phyloP scores from a whole-genome alignment of 495 filamentous ascomycete species.

The Penicillium robsamsonii region DNA sequence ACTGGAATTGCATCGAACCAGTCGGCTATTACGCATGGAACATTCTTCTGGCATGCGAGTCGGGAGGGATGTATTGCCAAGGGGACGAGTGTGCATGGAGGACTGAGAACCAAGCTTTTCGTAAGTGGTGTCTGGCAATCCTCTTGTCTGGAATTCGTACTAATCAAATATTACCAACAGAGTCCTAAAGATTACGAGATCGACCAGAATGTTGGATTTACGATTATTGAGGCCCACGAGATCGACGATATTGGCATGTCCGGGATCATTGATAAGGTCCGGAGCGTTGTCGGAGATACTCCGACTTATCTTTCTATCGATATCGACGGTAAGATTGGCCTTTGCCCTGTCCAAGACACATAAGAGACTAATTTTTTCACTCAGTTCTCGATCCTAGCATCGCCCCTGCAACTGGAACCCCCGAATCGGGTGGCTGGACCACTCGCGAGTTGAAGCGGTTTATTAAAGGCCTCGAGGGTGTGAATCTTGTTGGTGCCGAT shows the following conservation, averaged over 20 bases:
- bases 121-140: background rate
- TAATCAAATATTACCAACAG: background rate
- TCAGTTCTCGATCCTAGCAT: slow-evolving; percentile 29
- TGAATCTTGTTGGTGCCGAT: slow-evolving; percentile 33
- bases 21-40: slow-evolving; percentile 31
- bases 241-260: slow-evolving; percentile 31
- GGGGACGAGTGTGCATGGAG: slow-evolving; percentile 28
- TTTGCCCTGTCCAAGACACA: background rate
- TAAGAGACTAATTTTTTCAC: background rate
- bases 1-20: slow-evolving; percentile 28
- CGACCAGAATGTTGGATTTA: slow-evolving; percentile 25
- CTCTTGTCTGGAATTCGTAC: background rate
- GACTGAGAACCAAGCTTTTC: slow-evolving; percentile 26
- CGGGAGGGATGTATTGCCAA: slow-evolving; percentile 24
- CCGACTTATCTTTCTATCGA: slow-evolving; percentile 32
- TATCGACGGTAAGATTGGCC: slow-evolving; percentile 23
- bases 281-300: slow-evolving; percentile 18
- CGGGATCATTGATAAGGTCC: slow-evolving; percentile 18
- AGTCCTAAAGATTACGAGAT: slow-evolving; percentile 24
- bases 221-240: slow-evolving; percentile 21
- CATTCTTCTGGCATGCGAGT: slow-evolving; percentile 33
- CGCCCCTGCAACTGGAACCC: slow-evolving; percentile 31
- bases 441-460: slow-evolving; percentile 30
- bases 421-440: slow-evolving; percentile 33
- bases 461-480: slow-evolving; percentile 23